Base-by-base conservation (phyloP, 2,329 filamentous ascomycete species). In the Geosmithia morbida region DNA sequence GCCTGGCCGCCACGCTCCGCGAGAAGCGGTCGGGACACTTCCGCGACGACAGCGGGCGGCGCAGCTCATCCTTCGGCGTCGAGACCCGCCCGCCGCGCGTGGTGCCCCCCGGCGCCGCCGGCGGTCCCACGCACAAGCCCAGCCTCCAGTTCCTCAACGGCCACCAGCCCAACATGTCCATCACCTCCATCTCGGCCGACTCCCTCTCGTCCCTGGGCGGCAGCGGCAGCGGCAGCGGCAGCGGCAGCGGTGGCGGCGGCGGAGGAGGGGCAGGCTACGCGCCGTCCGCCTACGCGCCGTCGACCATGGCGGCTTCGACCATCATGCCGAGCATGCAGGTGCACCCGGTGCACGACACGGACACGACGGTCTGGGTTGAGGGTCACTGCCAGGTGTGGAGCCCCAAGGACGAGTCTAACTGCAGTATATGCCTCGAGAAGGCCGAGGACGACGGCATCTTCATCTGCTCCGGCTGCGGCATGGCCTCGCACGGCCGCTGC, bases 11-110 rank as follows among this genome's bases (percentile, higher is more conserved):
- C 17, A 94, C 87, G 4, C 70, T 98, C 49, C 81, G 88, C 30
- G 92, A 97, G 66, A 98, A 97, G 69, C 79, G 90, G 46, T 97
- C 92, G 2, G 89, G 86, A 1, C 87, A 96, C 61, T 95, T 97
- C 55, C 62, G 63, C n/a, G 85, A 92, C 57, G 79, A 83, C 52
- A 68, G 74, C 53, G 84, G 84, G n/a, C 79, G 89, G 50, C 79
- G 90, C 53, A 96, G 89, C 67, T 94, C 89, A n/a, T 94, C 89
- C 1, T 94, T 95, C 63, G 86, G 83, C 29, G 72, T 89, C 59
- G 86, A 87, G 54, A 81, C 80, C 60, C 75, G 81, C 54, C 74
- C 73, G 39, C 78, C 81, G 1, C 65, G 83, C 18, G 7, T 19
- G 18, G n/a, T n/a, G n/a, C n/a, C n/a, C n/a, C n/a, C 40, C 22